These are phyloP conservation scores for Hypoxylon trugodes DNA, from an alignment of 495 filamentous ascomycete genomes.

Conservation along the genomic window DNA sequence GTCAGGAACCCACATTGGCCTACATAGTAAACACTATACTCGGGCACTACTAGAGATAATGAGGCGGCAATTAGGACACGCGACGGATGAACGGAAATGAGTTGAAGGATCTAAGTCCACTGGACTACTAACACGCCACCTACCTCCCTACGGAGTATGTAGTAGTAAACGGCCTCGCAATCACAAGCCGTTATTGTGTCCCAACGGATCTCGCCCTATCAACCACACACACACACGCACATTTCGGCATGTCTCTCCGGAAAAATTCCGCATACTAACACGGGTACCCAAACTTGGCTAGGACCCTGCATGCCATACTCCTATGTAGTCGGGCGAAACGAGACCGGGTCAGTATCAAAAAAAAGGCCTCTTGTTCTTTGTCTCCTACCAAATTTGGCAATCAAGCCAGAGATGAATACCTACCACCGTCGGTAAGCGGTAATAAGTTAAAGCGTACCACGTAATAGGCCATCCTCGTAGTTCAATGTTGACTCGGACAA, in stretches of 20 bases:
- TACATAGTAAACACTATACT: constrained; percentile 2
- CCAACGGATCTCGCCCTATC: background rate
- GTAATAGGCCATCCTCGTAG: no score
- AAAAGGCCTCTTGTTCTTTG: constrained; percentile 3
- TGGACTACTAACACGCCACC: background rate
- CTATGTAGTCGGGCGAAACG: constrained; percentile 24
- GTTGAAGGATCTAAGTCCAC: constrained; percentile 21
- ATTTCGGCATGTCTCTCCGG: constrained; percentile 24
- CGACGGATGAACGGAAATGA: constrained; percentile 26
- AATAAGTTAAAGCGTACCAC: background rate
- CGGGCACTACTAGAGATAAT: constrained; percentile 2
- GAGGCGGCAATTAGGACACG: constrained; percentile 9
- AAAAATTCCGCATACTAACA: constrained; percentile 24
- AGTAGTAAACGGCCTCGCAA: constrained; percentile 2
- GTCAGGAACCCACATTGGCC: constrained; percentile 17
- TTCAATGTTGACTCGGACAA: no score
- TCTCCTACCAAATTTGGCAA: background rate
- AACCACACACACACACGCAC: constrained; percentile 12
- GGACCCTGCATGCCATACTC: constrained; percentile 18
- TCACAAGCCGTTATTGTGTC: constrained; percentile 9
- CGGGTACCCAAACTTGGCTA: background rate
- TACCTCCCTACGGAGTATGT: background rate
- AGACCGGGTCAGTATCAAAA: background rate
- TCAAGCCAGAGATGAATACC: background rate
- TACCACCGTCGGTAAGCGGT: constrained; percentile 3